phyloP scores from a whole-genome alignment of 805 yeast genomes.

The Spathaspora passalidarum region DNA sequence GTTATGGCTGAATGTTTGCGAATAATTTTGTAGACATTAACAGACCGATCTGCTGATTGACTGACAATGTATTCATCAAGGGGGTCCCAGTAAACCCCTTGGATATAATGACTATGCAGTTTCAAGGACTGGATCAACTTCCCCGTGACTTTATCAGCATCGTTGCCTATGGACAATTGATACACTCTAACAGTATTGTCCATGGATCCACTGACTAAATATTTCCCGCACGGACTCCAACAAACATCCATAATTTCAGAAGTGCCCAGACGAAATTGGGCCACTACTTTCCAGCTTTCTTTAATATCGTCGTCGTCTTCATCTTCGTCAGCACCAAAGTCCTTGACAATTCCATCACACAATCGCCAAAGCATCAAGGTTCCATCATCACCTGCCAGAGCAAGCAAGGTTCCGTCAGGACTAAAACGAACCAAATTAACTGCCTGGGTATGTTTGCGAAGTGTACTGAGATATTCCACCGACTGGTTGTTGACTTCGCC shows the following conservation, averaged over 20 bases:
- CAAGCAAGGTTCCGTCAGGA: constrained; percentile 65
- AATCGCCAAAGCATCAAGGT: constrained; percentile 76
- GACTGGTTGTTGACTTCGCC: constrained; percentile 18
- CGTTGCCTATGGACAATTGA: constrained; percentile 1
- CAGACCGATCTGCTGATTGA: constrained; percentile 85
- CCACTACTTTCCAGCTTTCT: constrained; percentile 74
- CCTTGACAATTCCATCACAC: constrained; percentile 51
- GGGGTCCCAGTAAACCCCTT: constrained; percentile 98
- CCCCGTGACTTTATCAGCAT: constrained; percentile 48
- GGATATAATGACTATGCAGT: constrained; percentile 87
- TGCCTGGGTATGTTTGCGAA: constrained; percentile 88
- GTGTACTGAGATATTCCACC: constrained; percentile 75
- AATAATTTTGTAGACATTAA: constrained; percentile 53
- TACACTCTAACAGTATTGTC: constrained; percentile 79
- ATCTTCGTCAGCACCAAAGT: constrained; percentile 58
- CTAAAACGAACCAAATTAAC: constrained; percentile 87
- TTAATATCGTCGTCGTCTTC: constrained; percentile 43
- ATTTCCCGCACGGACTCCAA: constrained; percentile 86
- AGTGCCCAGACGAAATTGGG: constrained; percentile 55
- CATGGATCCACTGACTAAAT: constrained; percentile 86
- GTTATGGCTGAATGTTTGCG: constrained; percentile 10
- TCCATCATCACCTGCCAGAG: constrained; percentile 96
- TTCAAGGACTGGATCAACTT: constrained; percentile 55
- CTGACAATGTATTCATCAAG: constrained; percentile 70
- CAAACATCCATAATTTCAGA: constrained; percentile 86